Conservation (phyloP, 2,329 filamentous ascomycete genomes). For the Trichoderma oligosporum region DNA sequence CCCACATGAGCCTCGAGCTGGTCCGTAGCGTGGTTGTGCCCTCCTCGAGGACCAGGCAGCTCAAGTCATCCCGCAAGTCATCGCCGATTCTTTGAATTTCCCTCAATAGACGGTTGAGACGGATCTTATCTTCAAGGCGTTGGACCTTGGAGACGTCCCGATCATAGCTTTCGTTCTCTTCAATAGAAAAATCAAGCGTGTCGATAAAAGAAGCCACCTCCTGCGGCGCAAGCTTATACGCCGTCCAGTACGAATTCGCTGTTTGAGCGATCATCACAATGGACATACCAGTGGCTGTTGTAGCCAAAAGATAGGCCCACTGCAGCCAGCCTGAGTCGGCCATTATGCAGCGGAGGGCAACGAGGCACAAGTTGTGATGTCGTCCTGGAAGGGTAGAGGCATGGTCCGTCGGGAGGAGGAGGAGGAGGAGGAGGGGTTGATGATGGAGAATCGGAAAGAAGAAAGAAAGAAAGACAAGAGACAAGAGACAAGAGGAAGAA, state of each 20-base stretch:
- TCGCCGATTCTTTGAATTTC: slow-evolving; percentile 60
- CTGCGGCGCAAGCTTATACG: slow-evolving; percentile 55
- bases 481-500: not conserved
- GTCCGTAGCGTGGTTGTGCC: slow-evolving; percentile 41
- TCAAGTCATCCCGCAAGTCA: slow-evolving; percentile 59
- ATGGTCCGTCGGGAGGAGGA: slow-evolving; percentile 2
- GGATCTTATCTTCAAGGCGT: slow-evolving; percentile 59
- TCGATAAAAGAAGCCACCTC: slow-evolving; percentile 58
- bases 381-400: slow-evolving; percentile 14
- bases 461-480: not conserved
- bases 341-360: slow-evolving; percentile 40
- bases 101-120: slow-evolving; percentile 53
- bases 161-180: slow-evolving; percentile 63
- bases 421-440: not conserved
- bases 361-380: slow-evolving; percentile 22
- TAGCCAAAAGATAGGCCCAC: slow-evolving; percentile 56
- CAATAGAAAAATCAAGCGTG: slow-evolving; percentile 57
- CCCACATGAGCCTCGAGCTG: slow-evolving; percentile 56
- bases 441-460: not conserved
- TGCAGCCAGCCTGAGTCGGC: slow-evolving; percentile 48
- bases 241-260: slow-evolving; percentile 49
- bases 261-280: slow-evolving; percentile 53
- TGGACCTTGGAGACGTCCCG: slow-evolving; percentile 55
- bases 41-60: slow-evolving; percentile 47
- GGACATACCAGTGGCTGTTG: slow-evolving; percentile 56